Base-by-base conservation (phyloP, 108 stramenopile genomes). In the Cyclotella baltica region DNA sequence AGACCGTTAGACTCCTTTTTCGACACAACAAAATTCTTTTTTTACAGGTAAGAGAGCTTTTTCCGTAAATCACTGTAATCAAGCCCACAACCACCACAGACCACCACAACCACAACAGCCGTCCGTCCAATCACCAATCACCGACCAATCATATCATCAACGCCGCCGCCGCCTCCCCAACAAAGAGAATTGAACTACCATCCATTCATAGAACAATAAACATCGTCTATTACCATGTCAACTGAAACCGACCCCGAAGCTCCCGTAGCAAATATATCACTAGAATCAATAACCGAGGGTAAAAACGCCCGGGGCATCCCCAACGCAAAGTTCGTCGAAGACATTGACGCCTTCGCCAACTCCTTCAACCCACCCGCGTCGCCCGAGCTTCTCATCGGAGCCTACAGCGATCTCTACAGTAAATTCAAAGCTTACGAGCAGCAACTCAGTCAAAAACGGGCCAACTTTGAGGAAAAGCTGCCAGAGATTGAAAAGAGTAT, bases 401-500 rank as follows among this genome's bases (percentile, higher is more conserved):
- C 96, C 1, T 95, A 90, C 73, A 85, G 88, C 15, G 93, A 95
- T 67, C 76, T 97, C 22, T 90, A 87, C 78, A 78, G 83, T 48
- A 97, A 97, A 83, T 97, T 93, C 85, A 93, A 94, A 62, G 80
- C 84, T 2, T 90, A 87, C 70, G 96, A 97, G 67, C 78, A 78
- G 28, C 88, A 78, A 36, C 87, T 94, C 66, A 80, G 74, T 1
- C 88, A 90, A 69, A 93, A 93, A 67, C 68, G 90, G 81, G 78
- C 77, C 85, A 86, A 80, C 55, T 85, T 83, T 16, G 59, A 88
- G 56, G 52, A 73, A 36, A 96, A 94, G 62, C 72, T 95, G 53
- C 96, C 96, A 4, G 96, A 96, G 72, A 88, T 96, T 57, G 91
- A 94, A 87, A 94, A 92, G 43, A 93, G 92, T 4, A 86, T 97